Base-by-base conservation (phyloP, 2,329 filamentous ascomycete species). In the Emergomyces orientalis region DNA sequence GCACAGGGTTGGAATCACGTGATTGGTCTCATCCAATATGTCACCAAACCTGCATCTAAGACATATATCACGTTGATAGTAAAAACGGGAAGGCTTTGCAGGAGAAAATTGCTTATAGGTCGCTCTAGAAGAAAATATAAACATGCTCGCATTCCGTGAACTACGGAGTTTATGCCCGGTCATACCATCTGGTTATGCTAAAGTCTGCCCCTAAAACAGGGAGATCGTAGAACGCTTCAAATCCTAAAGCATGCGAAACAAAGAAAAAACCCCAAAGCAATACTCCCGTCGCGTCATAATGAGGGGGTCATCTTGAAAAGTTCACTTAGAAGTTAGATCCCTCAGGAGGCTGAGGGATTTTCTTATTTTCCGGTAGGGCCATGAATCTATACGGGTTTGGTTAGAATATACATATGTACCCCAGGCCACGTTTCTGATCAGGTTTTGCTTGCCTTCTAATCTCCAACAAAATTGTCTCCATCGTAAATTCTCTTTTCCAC, bases 401-500 rank as follows among this genome's bases (percentile, higher is more conserved):
- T 43, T 27, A 54, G 60, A 37, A 37, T 8, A 37, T 37, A 37
- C 22, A 56, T 9, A 30, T 11, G 39, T 22, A 41, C 60, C 47
- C 71, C 27, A 71, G 64, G 32, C 37, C 13, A 37, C 30, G 4
- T 54, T 34, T 47, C 25, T 64, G 63, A 34, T 57, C 27, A n/a
- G 56, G 37, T 11, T 41, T 47, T 13, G 66, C 80, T 67, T 72
- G 89, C 88, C 88, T 87, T 80, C 90, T 84, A 64, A 96, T 81
- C 75, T 96, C 91, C 66, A 94, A 90, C 67, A 96, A 79, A 62
- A 96, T 87, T 0, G 90, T 96, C 80, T 97, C 93, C 90, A 96
- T 96, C 41, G 91, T 96, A 73, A 91, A 94, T 56, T 95, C 88
- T 64, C 91, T 84, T 80, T 90, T 94, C 94, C 94, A 99, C 75